Evolutionary conservation across 139 green algal species (phyloP).

Genomic region (Coccomyxa sp.): DNA sequence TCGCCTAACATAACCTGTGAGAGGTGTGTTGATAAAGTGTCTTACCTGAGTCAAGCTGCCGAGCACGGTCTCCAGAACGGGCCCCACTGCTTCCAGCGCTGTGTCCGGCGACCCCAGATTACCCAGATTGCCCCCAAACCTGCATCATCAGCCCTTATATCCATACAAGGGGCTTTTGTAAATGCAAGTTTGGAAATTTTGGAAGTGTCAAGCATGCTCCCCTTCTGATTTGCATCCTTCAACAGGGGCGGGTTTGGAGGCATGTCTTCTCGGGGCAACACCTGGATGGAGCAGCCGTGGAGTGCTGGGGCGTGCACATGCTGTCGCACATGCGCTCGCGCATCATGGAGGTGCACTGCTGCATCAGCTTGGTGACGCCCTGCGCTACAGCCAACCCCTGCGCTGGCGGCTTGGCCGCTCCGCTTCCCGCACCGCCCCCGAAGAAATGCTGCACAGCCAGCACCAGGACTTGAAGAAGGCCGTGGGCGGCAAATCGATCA

Average conservation of each 20-base stretch:
- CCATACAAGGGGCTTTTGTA: too few relatives aligned
- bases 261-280: too few relatives aligned
- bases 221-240: too few relatives aligned
- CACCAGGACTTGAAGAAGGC: too few relatives aligned
- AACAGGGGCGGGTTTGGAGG: too few relatives aligned
- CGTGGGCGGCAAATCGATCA: too few relatives aligned
- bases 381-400: constrained; percentile 22
- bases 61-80: constrained; percentile 68
- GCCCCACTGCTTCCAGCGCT: constrained; percentile 61
- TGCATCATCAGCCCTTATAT: too few relatives aligned
- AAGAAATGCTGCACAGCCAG: not conserved
- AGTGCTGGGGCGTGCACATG: not conserved
- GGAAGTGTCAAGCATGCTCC: too few relatives aligned
- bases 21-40: not conserved
- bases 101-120: constrained; percentile 28
- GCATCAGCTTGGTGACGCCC: constrained; percentile 47
- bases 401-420: not conserved
- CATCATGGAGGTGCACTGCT: constrained; percentile 46
- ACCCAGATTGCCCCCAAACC: too few relatives aligned
- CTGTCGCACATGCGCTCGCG: constrained; percentile 25
- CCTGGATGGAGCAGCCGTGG: too few relatives aligned
- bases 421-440: not conserved
- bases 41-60: constrained; percentile 56
- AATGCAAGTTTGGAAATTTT: too few relatives aligned
- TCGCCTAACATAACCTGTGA: too few relatives aligned